Evolutionary conservation across 2,329 filamentous ascomycete species (phyloP), one percentile per base, ranked within the genome.

Genomic region (Dactylella cylindrospora): DNA sequence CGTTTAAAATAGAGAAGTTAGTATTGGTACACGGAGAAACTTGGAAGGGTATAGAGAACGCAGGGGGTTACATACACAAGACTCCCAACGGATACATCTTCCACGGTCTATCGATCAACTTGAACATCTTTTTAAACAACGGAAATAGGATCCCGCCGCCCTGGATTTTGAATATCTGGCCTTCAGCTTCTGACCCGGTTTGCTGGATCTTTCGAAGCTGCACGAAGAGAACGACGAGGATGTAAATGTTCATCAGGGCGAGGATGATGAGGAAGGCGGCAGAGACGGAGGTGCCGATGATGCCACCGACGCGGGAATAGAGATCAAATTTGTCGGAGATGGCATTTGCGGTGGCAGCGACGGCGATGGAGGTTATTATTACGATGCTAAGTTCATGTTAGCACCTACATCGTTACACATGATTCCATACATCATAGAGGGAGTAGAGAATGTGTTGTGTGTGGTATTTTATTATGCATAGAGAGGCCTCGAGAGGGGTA

Each of bases 1-100:
- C 20, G 8, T 17, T n/a, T 49, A 13, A 19, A 29, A 41, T 32
- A 46, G 9, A 46, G 12, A 23, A 28, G 26, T 9, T 36, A 53
- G 20, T 26, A 13, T 10, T n/a, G 44, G 15, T 19, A 38, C 33
- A 12, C 10, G 33, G 33, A 9, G 10, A 5, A 15, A 19, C 22
- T 9, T 15, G 33, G 5, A 15, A 4, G 17, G n/a, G 17, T 3
- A 12, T 15, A 19, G 10, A 19, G 5, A 19, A 38, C 3, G 10
- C 5, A 35, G 13, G 15, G 25, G 32, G 53, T 78, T 12, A 45
- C 45, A 15, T 64, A 69, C 68, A 97, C 3, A 97, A 76, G 0
- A 97, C 79, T 0, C 91, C 91, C 0, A 95, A 76, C 0, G 89
- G 90, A 67, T 94, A 93, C 90, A 95, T 95, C 73, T 97, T 97